Percentiles rank a stretch among this genome's conserved stretches.
Evolutionary conservation across 371 early-diverging fungal genomes (phyloP).

Genomic region (Rhizopus arrhizus): DNA sequence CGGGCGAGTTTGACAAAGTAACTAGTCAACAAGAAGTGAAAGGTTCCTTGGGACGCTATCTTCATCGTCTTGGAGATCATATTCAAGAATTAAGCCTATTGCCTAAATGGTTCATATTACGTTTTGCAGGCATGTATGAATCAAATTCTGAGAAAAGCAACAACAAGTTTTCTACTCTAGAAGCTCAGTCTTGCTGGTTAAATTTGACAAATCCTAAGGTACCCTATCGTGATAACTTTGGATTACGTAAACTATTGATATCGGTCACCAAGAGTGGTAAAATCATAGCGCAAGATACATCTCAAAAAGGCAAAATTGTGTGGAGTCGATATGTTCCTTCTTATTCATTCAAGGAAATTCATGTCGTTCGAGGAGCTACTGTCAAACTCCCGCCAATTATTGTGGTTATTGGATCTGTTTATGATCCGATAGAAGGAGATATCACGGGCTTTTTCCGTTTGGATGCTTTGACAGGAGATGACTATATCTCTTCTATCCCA

Average conservation of each 20-base stretch:
- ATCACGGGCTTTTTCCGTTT: slow-evolving; percentile 61
- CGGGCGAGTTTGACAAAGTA: slow-evolving; percentile 67
- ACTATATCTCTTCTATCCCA: slow-evolving; percentile 43
- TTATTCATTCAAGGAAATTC: slow-evolving; percentile 54
- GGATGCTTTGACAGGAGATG: slow-evolving; percentile 76
- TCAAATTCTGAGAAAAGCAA: slow-evolving; percentile 21
- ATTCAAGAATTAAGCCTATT: slow-evolving; percentile 47
- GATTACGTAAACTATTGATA: slow-evolving; percentile 82
- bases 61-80: slow-evolving; percentile 67
- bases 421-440: slow-evolving; percentile 39
- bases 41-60: slow-evolving; percentile 61
- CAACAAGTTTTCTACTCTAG: slow-evolving; percentile 13
- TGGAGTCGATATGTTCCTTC: slow-evolving; percentile 66
- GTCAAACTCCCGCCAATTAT: slow-evolving; percentile 80
- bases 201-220: slow-evolving; percentile 21
- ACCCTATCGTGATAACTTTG: slow-evolving; percentile 76
- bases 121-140: slow-evolving; percentile 23
- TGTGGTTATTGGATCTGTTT: slow-evolving; percentile 58
- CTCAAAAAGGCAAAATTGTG: slow-evolving; percentile 66
- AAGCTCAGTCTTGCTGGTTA: slow-evolving; percentile 39
- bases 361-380: slow-evolving; percentile 64
- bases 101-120: slow-evolving; percentile 32
- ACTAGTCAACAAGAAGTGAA: slow-evolving; percentile 42
- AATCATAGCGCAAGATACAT: slow-evolving; percentile 81
- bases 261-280: slow-evolving; percentile 79